Evolutionary conservation across 495 filamentous ascomycete genomes (phyloP).

Genomic region (Cryomyces minteri): DNA sequence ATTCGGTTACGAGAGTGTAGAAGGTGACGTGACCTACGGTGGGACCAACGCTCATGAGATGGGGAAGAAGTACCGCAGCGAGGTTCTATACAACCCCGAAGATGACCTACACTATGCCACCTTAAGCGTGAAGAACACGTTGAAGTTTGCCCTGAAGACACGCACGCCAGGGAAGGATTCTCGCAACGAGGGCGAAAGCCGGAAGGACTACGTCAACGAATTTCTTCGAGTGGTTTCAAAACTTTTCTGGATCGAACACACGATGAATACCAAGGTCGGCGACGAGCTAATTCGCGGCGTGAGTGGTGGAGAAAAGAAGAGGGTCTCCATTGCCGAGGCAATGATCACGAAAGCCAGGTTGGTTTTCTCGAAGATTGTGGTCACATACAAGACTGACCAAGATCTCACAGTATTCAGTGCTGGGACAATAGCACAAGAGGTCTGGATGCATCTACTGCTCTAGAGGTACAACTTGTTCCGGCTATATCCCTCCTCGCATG

Average conservation of each 20-base stretch:
- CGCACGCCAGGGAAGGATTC: conserved; percentile 47
- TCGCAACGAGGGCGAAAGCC: conserved; percentile 38
- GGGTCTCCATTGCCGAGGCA: conserved; percentile 51
- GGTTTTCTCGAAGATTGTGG: too few relatives aligned
- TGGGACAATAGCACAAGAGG: conserved; percentile 56
- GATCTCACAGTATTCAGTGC: conserved; percentile 26
- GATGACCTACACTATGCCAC: conserved; percentile 64
- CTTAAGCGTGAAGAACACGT: conserved; percentile 47
- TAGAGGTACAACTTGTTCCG: conserved; percentile 12
- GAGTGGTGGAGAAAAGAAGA: conserved; percentile 56
- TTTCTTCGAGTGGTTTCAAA: conserved; percentile 54
- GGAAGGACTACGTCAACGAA: conserved; percentile 42
- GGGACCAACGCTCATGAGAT: conserved; percentile 39
- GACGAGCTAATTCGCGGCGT: conserved; percentile 48
- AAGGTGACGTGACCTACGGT: conserved; percentile 47
- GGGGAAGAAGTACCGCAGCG: conserved; percentile 44
- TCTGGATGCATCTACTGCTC: conserved; percentile 48
- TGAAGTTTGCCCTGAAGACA: conserved; percentile 51
- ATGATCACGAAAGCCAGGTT: conserved; percentile 41
- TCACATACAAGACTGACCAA: too few relatives aligned
- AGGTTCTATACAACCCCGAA: conserved; percentile 36
- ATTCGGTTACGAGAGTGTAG: conserved; percentile 39
- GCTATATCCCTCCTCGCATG: too few relatives aligned
- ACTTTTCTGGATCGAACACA: conserved; percentile 63
- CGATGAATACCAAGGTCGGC: conserved; percentile 46